These are phyloP conservation scores for Solanum aculeatissimum DNA, from an alignment of 305 asterid species.

Conservation along the genomic window DNA sequence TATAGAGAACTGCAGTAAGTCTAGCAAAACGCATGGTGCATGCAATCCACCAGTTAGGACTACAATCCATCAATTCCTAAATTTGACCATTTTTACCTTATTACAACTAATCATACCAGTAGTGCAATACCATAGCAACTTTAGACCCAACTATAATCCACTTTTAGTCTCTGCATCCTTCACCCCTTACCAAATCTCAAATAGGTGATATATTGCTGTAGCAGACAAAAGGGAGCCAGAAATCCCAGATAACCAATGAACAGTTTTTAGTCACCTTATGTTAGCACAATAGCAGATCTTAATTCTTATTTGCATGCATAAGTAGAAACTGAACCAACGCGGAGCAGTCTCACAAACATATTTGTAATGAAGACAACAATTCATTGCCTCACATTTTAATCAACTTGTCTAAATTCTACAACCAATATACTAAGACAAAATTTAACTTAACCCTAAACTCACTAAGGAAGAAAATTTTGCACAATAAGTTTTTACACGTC, in stretches of 20 bases:
- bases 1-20: no score
- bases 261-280: not conserved
- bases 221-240: not conserved
- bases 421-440: not conserved
- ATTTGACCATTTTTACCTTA: not conserved
- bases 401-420: not conserved
- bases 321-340: not conserved
- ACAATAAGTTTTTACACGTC: not conserved
- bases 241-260: not conserved
- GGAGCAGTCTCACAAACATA: not conserved
- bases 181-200: not conserved
- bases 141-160: not conserved
- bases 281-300: not conserved
- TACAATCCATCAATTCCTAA: not conserved
- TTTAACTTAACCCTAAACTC: not conserved
- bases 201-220: not conserved
- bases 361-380: not conserved
- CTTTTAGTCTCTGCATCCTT: not conserved
- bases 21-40: no score
- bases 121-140: not conserved
- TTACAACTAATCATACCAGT: not conserved
- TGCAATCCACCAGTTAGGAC: not conserved
- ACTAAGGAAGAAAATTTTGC: not conserved
- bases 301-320: not conserved
- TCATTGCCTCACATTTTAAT: not conserved